Evolutionary conservation across 306 rosid genomes (phyloP).

Genomic region (Delonix regia): DNA sequence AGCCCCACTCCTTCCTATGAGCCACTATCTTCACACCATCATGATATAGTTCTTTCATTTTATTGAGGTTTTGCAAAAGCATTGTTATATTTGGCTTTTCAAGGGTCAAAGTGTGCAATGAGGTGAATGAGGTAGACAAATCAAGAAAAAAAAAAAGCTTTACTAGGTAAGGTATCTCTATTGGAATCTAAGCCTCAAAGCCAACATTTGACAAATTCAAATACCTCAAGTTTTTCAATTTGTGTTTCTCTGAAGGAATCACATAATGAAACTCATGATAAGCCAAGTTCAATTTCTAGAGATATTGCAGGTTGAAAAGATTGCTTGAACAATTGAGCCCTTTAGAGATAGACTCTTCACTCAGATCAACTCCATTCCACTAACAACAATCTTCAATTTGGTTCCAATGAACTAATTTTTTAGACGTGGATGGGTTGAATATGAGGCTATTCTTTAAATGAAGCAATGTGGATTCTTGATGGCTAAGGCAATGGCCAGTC

Average conservation of each 20-base stretch:
- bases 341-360: background rate
- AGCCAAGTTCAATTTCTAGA: background rate
- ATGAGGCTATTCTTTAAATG: too few relatives aligned
- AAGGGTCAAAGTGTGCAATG: background rate
- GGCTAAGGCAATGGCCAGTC: too few relatives aligned
- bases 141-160: slow-evolving; percentile 42
- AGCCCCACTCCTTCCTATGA: slow-evolving; percentile 46
- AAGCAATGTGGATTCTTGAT: too few relatives aligned
- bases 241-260: slow-evolving; percentile 26
- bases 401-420: slow-evolving; percentile 27
- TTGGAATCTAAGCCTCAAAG: slow-evolving; percentile 41
- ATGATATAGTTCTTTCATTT: slow-evolving; percentile 40
- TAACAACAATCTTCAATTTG: slow-evolving; percentile 26
- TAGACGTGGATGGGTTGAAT: background rate
- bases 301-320: background rate
- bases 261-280: background rate
- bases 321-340: background rate
- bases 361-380: slow-evolving; percentile 39
- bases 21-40: slow-evolving; percentile 51
- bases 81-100: slow-evolving; percentile 23
- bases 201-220: slow-evolving; percentile 45
- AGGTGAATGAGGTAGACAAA: slow-evolving; percentile 18
- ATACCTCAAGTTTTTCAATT: slow-evolving; percentile 31
- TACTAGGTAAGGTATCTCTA: slow-evolving; percentile 32
- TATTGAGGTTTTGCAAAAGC: slow-evolving; percentile 31